Conservation (phyloP, 2,329 filamentous ascomycete species). For the Lecanicillium sp. region DNA sequence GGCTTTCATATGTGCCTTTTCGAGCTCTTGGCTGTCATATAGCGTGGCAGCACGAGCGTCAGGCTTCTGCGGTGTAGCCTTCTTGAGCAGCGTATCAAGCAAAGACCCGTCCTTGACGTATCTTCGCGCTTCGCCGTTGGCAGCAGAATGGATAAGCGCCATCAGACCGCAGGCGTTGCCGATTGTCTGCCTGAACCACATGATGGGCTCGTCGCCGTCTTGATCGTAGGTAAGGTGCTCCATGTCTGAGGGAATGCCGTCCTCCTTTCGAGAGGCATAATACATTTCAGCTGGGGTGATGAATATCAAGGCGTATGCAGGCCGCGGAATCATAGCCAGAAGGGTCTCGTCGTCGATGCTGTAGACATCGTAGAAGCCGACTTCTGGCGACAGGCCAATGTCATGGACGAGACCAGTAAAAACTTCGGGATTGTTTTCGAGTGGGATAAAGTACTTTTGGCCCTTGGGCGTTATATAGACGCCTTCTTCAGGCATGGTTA, state of each 20-base stretch:
- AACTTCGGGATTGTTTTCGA: conserved; percentile 63
- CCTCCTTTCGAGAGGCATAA: conserved; percentile 30
- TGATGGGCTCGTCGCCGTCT: conserved; percentile 48
- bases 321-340: conserved; percentile 63
- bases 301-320: conserved; percentile 68
- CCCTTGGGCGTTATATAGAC: conserved; percentile 20
- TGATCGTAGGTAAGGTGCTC: conserved; percentile 23
- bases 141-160: conserved; percentile 63
- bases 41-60: conserved; percentile 56
- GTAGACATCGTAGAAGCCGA: conserved; percentile 77
- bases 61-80: conserved; percentile 54
- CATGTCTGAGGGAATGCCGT: conserved; percentile 15
- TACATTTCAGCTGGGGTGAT: conserved; percentile 58
- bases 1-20: conserved; percentile 64
- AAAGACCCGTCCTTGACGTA: conserved; percentile 46
- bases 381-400: conserved; percentile 58
- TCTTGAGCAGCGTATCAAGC: conserved; percentile 49
- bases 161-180: conserved; percentile 75
- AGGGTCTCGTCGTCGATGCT: conserved; percentile 69
- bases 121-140: conserved; percentile 55
- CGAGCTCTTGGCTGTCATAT: conserved; percentile 61
- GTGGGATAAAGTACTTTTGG: conserved; percentile 29
- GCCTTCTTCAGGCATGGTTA: conserved; percentile 20
- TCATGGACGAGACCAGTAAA: conserved; percentile 65
- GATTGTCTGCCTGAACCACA: conserved; percentile 84